Base-by-base conservation (phyloP, 2,329 filamentous ascomycete species). In the Monosporascus sp. region DNA sequence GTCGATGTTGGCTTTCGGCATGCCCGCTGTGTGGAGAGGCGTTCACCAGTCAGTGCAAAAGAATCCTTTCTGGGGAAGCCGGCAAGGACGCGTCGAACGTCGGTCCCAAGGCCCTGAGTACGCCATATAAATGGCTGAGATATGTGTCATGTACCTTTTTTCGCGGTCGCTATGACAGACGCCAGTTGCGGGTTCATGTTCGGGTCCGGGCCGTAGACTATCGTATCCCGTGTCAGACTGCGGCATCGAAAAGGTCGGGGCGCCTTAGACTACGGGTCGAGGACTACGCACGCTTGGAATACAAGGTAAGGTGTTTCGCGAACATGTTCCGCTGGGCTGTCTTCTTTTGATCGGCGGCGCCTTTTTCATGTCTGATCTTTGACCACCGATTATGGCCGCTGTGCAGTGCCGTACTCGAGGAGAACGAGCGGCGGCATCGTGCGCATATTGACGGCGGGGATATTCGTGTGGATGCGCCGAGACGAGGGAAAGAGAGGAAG, bases 291-390 rank as follows among this genome's bases (percentile, higher is more conserved):
- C 88, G 75, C 74, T 88, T 91, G 2, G 89, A 89, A 55, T 86
- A 86, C 56, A 86, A 80, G 49, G 86, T 82, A 53, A 97, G 87
- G 55, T 87, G 82, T 60, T 89, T 86, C 22, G 86, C 79, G 62
- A 95, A 81, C 45, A 78, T 70, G 47, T 79, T 82, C 31, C 91
- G 86, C 61, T 86, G 79, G 44, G 80, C 80, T 71, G 85, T 90
- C 72, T 92, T 96, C 62, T 86, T 86, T 55, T 80, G 80, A 70
- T 99, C 94, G 54, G 86, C 88, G 57, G 87, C 89, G 50, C 87
- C 91, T 72, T 99, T 99, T 70, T 94, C 91, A 71, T 97, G 94
- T 67, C 87, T 89, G 73, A 97, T 97, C 66, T 94, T 96, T 54
- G 91, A 91, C 94, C 94, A 99, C 69, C 91, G 88, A 71, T 87